Evolutionary conservation across 31 red algal genomes (phyloP).

Genomic region (Odonthalia washingtoniensis): DNA sequence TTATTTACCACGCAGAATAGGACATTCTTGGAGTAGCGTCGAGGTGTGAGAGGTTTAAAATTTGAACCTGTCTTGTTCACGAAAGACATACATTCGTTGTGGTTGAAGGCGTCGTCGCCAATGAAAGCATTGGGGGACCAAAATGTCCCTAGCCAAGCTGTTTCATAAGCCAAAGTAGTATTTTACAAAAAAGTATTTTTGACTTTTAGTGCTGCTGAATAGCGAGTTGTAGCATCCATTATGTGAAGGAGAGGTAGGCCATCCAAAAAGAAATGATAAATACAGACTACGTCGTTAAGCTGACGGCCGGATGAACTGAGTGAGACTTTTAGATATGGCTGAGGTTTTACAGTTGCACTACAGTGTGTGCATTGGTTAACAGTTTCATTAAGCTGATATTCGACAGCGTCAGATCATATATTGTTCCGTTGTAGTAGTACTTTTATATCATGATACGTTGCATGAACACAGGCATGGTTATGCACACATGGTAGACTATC

Average conservation of each 20-base stretch:
- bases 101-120: slow-evolving; percentile 9
- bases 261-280: slow-evolving; percentile 29
- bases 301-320: background rate
- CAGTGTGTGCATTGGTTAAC: slow-evolving; percentile 20
- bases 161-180: background rate
- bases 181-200: background rate
- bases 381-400: slow-evolving; percentile 15
- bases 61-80: background rate
- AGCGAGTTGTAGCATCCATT: slow-evolving; percentile 26
- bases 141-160: background rate
- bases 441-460: slow-evolving; percentile 39
- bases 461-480: slow-evolving; percentile 44
- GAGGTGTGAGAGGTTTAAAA: background rate
- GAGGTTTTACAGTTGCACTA: slow-evolving; percentile 5
- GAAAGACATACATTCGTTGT: background rate
- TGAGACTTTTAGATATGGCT: slow-evolving; percentile 4
- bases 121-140: slow-evolving; percentile 1
- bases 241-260: slow-evolving; percentile 1
- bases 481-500: too few species aligned
- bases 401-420: too few species aligned
- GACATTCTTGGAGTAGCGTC: slow-evolving; percentile 18
- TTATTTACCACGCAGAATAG: too few species aligned
- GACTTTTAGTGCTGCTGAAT: background rate
- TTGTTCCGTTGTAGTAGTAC: slow-evolving; percentile 38
- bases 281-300: slow-evolving; percentile 28